A percentile compares a stretch with the other conserved stretches of the same genome.
Conservation (phyloP, 768 basidiomycete species). For the Russula griseocarnosa region DNA sequence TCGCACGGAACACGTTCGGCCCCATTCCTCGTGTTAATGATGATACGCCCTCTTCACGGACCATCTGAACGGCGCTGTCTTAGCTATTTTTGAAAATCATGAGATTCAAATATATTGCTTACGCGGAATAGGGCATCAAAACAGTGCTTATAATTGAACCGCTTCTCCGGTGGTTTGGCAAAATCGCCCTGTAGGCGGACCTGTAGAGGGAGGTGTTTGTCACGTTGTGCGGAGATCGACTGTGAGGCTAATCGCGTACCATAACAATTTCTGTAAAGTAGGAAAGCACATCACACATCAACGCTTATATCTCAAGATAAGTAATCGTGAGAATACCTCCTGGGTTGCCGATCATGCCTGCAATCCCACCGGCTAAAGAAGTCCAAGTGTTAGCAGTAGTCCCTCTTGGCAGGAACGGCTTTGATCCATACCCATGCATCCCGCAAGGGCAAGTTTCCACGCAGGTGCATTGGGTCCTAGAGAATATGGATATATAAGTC, state of each 20-base stretch:
- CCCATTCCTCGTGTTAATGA: conserved; percentile 72
- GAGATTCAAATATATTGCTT: conserved; percentile 35
- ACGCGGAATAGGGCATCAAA: conserved; percentile 85
- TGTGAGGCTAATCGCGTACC: conserved; percentile 34
- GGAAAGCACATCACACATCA: background rate
- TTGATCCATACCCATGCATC: conserved; percentile 64
- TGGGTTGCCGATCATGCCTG: conserved; percentile 86
- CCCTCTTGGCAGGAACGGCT: background rate
- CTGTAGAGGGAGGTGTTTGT: conserved; percentile 33
- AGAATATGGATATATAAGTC: background rate
- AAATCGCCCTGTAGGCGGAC: conserved; percentile 88
- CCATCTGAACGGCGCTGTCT: conserved; percentile 52
- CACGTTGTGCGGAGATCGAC: background rate
- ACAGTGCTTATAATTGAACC: conserved; percentile 87
- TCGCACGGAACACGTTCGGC: conserved; percentile 81
- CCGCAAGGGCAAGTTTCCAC: conserved; percentile 77
- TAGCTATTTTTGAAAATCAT: conserved; percentile 17
- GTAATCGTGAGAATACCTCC: conserved; percentile 48
- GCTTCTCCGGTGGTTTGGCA: conserved; percentile 81
- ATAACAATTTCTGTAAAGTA: conserved; percentile 62
- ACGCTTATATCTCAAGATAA: background rate
- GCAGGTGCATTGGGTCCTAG: conserved; percentile 62
- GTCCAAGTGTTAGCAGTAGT: background rate
- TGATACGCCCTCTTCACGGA: conserved; percentile 76
- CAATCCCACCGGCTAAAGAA: conserved; percentile 69